Evolutionary conservation across 2,329 filamentous ascomycete species (phyloP), one percentile per base, ranked within the genome.

Genomic region (Sporothrix phasma): DNA sequence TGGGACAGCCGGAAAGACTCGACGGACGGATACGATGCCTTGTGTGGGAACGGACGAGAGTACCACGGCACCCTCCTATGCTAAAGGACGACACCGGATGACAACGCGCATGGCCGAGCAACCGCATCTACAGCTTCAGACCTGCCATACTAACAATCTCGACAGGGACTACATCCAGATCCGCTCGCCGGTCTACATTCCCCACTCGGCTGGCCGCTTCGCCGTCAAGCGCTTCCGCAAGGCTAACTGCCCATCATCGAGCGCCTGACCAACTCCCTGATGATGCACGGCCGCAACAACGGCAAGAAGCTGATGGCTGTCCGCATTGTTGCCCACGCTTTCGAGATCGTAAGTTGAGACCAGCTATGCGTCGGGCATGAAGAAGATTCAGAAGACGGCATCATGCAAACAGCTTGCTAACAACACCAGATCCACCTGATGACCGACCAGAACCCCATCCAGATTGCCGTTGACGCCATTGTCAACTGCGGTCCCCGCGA

Each of bases 201-300:
- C 94, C 79, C 94, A 99, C 88, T 96, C 92, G 72, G 94, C 95
- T 76, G 94, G 94, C 79, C 91, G 92, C 79, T 99, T 96, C 87
- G 94, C 94, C 78, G 87, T 88, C 83, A 99, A 99, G 92, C 89
- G 95, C 78, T 99, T 99, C 91, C 90, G 94, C 85, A 99, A 99
- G 89, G 94, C 95, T 79, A 95, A 97, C 87, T 99, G 94, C 90
- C 94, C 76, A 97, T 99, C 88, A 97, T 99, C 78, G 94, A 99
- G 90, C 93, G 94, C 80, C 88, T 99, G 75, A 99, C 94, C 86
- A 99, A 99, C 90, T 97, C 94, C 67, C 88, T 99, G 79, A 99
- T 99, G 95, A 97, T 97, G 93, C 96, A 99, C 88, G 94, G 94
- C 82, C 94, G 94, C 83, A 99, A 99, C 90, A 99, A 97, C 90